These are phyloP conservation scores for Phytophthora podocarpi DNA, from an alignment of 352 stramenopile species.

Conservation along the genomic window DNA sequence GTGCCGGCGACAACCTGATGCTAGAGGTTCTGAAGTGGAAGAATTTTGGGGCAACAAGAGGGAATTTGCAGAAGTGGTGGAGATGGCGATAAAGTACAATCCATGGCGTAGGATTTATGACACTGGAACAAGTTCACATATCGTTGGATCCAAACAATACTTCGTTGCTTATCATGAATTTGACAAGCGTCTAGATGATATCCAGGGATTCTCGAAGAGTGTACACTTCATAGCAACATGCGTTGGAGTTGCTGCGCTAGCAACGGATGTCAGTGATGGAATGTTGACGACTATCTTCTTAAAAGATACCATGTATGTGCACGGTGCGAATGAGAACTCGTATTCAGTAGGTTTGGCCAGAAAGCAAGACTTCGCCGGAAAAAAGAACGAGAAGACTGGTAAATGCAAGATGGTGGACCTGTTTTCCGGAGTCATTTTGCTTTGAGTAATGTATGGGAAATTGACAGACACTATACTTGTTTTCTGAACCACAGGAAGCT, in stretches of 20 bases:
- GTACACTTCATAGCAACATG: not conserved
- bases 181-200: no score
- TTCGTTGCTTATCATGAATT: no score
- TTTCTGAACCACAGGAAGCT: not conserved
- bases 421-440: not conserved
- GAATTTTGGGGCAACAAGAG: no score
- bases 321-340: conserved; percentile 3
- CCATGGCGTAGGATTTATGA: not conserved
- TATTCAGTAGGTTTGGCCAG: conserved; percentile 5
- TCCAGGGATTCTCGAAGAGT: not conserved
- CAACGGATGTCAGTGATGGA: conserved; percentile 1
- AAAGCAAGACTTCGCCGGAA: conserved; percentile 6
- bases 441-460: conserved; percentile 6
- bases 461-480: conserved; percentile 3
- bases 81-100: no score
- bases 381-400: not conserved
- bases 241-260: conserved; percentile 2
- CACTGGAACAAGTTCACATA: not conserved
- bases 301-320: conserved; percentile 3
- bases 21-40: no score
- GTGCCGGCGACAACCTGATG: no score
- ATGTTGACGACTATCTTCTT: conserved; percentile 3
- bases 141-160: not conserved
- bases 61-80: no score
- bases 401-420: not conserved